Evolutionary conservation across 164 flowering plant genomes (phyloP).

Genomic region (Paratinospora sagittata): DNA sequence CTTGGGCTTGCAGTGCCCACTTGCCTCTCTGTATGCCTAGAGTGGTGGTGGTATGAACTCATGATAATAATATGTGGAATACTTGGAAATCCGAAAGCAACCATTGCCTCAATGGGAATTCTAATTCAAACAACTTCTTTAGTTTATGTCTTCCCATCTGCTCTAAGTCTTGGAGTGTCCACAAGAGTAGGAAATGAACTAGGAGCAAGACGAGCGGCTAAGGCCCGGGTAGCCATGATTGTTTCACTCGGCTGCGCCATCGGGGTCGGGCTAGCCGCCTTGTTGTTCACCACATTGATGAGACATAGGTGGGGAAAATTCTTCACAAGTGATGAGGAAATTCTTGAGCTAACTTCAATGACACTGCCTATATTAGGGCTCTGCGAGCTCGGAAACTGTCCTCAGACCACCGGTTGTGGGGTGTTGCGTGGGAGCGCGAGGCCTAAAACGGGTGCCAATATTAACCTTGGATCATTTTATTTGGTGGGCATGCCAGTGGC

Average conservation of each 20-base stretch:
- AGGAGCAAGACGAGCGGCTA: constrained; percentile 22
- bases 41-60: constrained; percentile 37
- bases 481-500: constrained; percentile 35
- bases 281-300: constrained; percentile 21
- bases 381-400: constrained; percentile 32
- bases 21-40: constrained; percentile 31
- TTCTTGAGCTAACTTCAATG: constrained; percentile 19
- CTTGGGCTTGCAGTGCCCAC: constrained; percentile 25
- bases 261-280: constrained; percentile 19
- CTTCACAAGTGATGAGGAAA: constrained; percentile 22
- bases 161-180: constrained; percentile 23
- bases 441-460: constrained; percentile 27
- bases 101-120: constrained; percentile 25
- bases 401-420: constrained; percentile 32
- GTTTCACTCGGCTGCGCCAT: constrained; percentile 19
- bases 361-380: constrained; percentile 27
- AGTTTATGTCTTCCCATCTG: constrained; percentile 23
- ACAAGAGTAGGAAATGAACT: constrained; percentile 22
- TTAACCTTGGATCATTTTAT: constrained; percentile 30
- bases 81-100: constrained; percentile 23
- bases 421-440: constrained; percentile 29
- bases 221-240: constrained; percentile 20
- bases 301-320: constrained; percentile 22
- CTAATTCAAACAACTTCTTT: constrained; percentile 25
- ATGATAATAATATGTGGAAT: constrained; percentile 25